Conservation (phyloP, 192 early-diverging fungal species). For the Mortierella claussenii region DNA sequence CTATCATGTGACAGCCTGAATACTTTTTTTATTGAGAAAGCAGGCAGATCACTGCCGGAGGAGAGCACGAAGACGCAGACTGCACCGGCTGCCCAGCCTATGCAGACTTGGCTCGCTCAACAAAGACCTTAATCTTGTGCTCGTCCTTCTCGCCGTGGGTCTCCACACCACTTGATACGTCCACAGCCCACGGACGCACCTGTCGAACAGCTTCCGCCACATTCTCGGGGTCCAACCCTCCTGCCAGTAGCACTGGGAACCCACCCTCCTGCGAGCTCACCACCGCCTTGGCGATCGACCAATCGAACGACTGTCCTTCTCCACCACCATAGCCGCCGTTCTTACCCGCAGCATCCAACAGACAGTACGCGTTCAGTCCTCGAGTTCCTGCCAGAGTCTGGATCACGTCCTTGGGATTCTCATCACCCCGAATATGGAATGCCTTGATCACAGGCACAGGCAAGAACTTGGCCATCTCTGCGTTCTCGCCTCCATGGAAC, state of each 20-base stretch:
- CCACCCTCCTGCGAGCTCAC: slow-evolving; percentile 53
- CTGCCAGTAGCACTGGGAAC: slow-evolving; percentile 88
- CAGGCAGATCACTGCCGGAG: too few relatives aligned
- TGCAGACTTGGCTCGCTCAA: slow-evolving; percentile 68
- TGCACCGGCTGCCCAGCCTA: too few relatives aligned
- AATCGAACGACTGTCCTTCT: slow-evolving; percentile 86
- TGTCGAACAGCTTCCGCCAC: slow-evolving; percentile 76
- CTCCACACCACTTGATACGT: slow-evolving; percentile 95
- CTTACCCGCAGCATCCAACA: slow-evolving; percentile 76
- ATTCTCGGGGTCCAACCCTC: slow-evolving; percentile 88
- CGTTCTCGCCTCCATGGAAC: slow-evolving; percentile 87
- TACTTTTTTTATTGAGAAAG: not conserved
- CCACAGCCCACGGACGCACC: slow-evolving; percentile 85
- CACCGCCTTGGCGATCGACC: slow-evolving; percentile 73
- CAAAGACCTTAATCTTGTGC: slow-evolving; percentile 79
- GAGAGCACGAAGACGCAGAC: too few relatives aligned
- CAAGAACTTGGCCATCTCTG: slow-evolving; percentile 71
- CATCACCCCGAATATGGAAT: slow-evolving; percentile 77
- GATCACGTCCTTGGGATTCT: slow-evolving; percentile 55
- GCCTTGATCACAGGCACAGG: slow-evolving; percentile 91
- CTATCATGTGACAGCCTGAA: not conserved
- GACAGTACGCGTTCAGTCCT: slow-evolving; percentile 62
- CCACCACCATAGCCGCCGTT: slow-evolving; percentile 76
- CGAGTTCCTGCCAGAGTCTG: slow-evolving; percentile 53
- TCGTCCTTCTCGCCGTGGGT: slow-evolving; percentile 83